phyloP scores from a whole-genome alignment of 2,329 filamentous ascomycete species.

The Paecilomyces formosus region DNA sequence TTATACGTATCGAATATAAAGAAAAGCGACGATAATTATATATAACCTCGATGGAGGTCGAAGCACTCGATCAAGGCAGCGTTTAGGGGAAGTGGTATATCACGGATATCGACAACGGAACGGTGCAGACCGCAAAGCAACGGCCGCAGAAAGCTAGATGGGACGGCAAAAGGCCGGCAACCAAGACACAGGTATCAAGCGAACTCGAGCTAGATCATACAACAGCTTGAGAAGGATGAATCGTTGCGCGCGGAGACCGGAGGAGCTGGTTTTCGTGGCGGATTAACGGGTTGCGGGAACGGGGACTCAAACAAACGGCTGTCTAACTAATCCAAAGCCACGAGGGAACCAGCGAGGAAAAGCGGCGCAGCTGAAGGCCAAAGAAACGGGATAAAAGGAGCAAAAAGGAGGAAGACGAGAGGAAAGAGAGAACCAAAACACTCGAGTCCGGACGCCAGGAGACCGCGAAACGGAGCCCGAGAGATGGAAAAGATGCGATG shows the following conservation, averaged over 20 bases:
- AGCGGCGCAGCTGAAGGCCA: constrained; percentile 3
- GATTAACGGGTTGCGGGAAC: constrained; percentile 3
- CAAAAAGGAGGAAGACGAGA: constrained; percentile 5
- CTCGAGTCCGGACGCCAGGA: constrained; percentile 5
- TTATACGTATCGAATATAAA: not conserved
- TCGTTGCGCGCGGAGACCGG: not conserved
- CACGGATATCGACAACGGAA: not conserved
- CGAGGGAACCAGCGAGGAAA: constrained; percentile 4
- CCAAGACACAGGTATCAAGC: not conserved
- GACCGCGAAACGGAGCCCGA: constrained; percentile 8
- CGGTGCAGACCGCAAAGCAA: not conserved
- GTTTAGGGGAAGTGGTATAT: not conserved
- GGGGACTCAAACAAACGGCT: not conserved
- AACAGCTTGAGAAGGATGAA: constrained; percentile 3
- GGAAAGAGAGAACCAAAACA: constrained; percentile 7
- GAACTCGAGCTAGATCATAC: constrained; percentile 5
- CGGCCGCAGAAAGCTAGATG: constrained; percentile 1
- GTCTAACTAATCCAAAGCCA: constrained; percentile 3
- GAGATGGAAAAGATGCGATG: constrained; percentile 18
- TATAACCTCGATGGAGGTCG: not conserved
- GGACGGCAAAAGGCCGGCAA: constrained; percentile 3
- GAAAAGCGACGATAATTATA: not conserved
- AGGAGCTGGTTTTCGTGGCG: constrained; percentile 5
- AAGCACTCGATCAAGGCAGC: not conserved
- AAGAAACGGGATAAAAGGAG: constrained; percentile 1